These are phyloP conservation scores for Eragrostis curvula DNA, from an alignment of 176 grass and related monocot species.

Conservation along the genomic window DNA sequence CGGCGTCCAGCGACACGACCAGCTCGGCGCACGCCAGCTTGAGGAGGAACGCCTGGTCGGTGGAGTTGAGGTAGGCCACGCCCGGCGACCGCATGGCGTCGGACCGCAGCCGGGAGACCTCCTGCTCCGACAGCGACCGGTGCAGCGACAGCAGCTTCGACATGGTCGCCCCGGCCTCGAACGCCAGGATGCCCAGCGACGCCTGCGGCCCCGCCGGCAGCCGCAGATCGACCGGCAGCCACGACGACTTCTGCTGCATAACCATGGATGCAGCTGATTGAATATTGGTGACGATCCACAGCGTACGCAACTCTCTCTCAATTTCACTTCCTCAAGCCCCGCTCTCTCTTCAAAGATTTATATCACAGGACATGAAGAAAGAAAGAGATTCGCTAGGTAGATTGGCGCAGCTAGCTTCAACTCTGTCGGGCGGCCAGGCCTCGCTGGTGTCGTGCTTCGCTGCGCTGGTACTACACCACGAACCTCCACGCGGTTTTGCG, in stretches of 20 bases:
- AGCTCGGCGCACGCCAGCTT: conserved; percentile 81
- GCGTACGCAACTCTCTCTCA: not conserved
- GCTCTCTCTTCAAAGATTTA: conserved; percentile 3
- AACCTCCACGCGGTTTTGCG: conserved; percentile 51
- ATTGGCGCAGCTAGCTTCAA: not conserved
- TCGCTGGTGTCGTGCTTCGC: conserved; percentile 15
- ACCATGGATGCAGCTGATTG: conserved; percentile 46
- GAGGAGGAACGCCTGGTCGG: conserved; percentile 83
- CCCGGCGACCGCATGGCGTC: conserved; percentile 82
- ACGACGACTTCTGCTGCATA: conserved; percentile 46
- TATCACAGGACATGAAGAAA: conserved; percentile 24
- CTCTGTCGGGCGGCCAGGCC: conserved; percentile 23
- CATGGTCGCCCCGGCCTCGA: conserved; percentile 84
- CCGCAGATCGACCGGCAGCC: conserved; percentile 55
- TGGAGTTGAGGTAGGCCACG: conserved; percentile 85
- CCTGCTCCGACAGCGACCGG: conserved; percentile 64
- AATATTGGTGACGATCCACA: not conserved
- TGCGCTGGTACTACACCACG: not conserved
- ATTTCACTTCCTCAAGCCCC: not conserved
- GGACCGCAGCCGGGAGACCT: conserved; percentile 62
- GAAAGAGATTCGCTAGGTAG: conserved; percentile 14
- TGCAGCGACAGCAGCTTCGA: conserved; percentile 84
- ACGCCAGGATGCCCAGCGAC: conserved; percentile 79
- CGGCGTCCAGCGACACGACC: conserved; percentile 61
- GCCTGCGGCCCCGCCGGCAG: conserved; percentile 51